These are phyloP conservation scores for Kwoniella dejecticola DNA, from an alignment of 768 basidiomycete species.

Conservation along the genomic window DNA sequence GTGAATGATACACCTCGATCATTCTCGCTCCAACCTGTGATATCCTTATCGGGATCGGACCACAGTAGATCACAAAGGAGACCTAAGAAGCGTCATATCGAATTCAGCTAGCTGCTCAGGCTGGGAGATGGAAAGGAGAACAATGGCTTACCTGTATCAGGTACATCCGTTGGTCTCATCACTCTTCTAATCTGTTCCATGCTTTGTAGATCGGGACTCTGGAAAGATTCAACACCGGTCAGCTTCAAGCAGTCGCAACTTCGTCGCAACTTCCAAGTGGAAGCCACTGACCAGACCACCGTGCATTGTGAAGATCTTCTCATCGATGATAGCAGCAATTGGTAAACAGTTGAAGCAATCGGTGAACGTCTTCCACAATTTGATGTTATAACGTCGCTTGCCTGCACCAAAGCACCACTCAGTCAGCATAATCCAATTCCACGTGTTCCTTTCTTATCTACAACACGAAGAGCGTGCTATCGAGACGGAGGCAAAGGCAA, in stretches of 20 bases:
- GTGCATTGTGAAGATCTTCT: slow-evolving; percentile 99
- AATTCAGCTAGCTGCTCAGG: no score
- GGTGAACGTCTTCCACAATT: slow-evolving; percentile 99
- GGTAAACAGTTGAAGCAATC: slow-evolving; percentile 99
- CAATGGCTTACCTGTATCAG: slow-evolving; percentile 80
- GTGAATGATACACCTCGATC: slow-evolving; percentile 99
- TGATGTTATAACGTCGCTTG: slow-evolving; percentile 99
- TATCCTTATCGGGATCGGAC: slow-evolving; percentile 99
- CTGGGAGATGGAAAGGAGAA: no score
- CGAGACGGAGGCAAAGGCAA: slow-evolving; percentile 27
- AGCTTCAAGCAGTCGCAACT: no score
- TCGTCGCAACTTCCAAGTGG: no score
- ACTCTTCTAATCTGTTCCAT: slow-evolving; percentile 99
- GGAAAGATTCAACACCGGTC: no score
- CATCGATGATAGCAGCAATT: slow-evolving; percentile 98
- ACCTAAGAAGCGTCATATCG: slow-evolving; percentile 67
- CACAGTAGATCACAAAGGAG: slow-evolving; percentile 93
- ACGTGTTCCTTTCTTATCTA: no score
- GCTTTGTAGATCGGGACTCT: slow-evolving; percentile 91
- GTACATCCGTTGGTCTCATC: slow-evolving; percentile 98
- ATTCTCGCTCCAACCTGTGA: slow-evolving; percentile 99
- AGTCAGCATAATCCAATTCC: no score
- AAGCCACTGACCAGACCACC: slow-evolving; percentile 67
- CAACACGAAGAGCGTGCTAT: no score
- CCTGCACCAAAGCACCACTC: no score